Conservation (phyloP, 2,329 filamentous ascomycete species). For the Teratosphaeria destructans region DNA sequence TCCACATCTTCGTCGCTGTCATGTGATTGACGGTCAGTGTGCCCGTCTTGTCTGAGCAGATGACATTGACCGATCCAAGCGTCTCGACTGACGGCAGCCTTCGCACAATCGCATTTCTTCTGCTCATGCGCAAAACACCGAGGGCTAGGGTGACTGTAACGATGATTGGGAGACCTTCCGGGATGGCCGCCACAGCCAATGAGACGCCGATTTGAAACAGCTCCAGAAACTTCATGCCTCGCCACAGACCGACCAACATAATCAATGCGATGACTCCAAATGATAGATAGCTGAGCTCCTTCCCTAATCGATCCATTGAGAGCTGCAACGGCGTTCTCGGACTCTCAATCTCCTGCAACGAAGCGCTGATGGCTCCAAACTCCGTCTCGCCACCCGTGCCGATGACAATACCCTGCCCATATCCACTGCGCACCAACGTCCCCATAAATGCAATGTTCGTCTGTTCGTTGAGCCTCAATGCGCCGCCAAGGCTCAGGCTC, state of each 20-base stretch:
- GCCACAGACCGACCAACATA: slow-evolving; percentile 77
- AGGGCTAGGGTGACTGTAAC: slow-evolving; percentile 93
- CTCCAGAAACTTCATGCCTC: slow-evolving; percentile 80
- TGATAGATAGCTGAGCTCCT: slow-evolving; percentile 92
- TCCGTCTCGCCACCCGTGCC: slow-evolving; percentile 88
- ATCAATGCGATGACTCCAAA: slow-evolving; percentile 92
- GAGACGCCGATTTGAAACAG: slow-evolving; percentile 98
- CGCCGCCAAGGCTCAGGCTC: slow-evolving; percentile 38
- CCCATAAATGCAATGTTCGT: slow-evolving; percentile 98
- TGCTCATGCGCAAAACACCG: slow-evolving; percentile 93
- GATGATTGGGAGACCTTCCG: slow-evolving; percentile 92
- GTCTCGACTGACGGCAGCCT: slow-evolving; percentile 96
- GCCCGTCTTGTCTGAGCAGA: slow-evolving; percentile 96
- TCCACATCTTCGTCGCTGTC: slow-evolving; percentile 95
- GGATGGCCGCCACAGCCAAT: slow-evolving; percentile 89
- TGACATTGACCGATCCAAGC: slow-evolving; percentile 96
- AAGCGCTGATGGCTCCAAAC: slow-evolving; percentile 92
- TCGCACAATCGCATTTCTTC: slow-evolving; percentile 86
- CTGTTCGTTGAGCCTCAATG: slow-evolving; percentile 60
- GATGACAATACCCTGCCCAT: slow-evolving; percentile 95
- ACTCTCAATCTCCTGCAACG: slow-evolving; percentile 88
- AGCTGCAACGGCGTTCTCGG: slow-evolving; percentile 87
- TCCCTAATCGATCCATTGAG: slow-evolving; percentile 94
- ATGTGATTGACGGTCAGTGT: slow-evolving; percentile 97
- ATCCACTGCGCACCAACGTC: slow-evolving; percentile 84